Percentiles rank a stretch among this genome's conserved stretches.
phyloP scores from a whole-genome alignment of 2,329 filamentous ascomycete species.

The Lizonia empirigonia region DNA sequence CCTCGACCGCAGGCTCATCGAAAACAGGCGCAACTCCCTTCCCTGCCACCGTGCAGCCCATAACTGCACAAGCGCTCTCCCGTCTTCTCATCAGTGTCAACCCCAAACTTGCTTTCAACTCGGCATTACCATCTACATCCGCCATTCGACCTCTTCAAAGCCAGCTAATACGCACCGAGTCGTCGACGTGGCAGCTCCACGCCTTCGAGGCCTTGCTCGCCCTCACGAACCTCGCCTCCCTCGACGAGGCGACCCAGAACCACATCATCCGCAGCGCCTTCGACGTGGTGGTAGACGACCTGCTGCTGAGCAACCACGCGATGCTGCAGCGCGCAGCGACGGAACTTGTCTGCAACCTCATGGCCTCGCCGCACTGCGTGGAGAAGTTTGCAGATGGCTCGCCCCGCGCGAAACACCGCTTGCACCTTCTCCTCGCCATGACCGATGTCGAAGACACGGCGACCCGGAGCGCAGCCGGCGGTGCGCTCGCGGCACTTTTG shows the following conservation, averaged over 20 bases:
- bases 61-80: conserved; percentile 79
- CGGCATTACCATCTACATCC: conserved; percentile 71
- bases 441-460: conserved; percentile 82
- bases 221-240: conserved; percentile 88
- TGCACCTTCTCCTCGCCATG: conserved; percentile 85
- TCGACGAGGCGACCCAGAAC: conserved; percentile 66
- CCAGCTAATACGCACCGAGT: conserved; percentile 69
- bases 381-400: conserved; percentile 70
- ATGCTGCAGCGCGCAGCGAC: conserved; percentile 81
- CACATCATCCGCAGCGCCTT: conserved; percentile 77
- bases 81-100: conserved; percentile 87
- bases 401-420: conserved; percentile 70
- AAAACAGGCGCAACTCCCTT: conserved; percentile 48
- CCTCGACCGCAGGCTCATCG: conserved; percentile 48
- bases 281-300: conserved; percentile 74
- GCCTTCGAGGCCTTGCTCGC: conserved; percentile 91
- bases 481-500: conserved; percentile 83
- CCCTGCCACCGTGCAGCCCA: conserved; percentile 49
- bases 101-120: conserved; percentile 81
- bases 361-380: conserved; percentile 70
- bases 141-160: conserved; percentile 82
- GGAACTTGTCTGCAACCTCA: conserved; percentile 90
- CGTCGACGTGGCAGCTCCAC: conserved; percentile 73
- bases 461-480: conserved; percentile 83
- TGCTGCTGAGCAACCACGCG: conserved; percentile 75